A percentile compares a stretch with the other conserved stretches of the same genome.
phyloP scores from a whole-genome alignment of 345 rosid genomes.

The Euphorbia lathyris region DNA sequence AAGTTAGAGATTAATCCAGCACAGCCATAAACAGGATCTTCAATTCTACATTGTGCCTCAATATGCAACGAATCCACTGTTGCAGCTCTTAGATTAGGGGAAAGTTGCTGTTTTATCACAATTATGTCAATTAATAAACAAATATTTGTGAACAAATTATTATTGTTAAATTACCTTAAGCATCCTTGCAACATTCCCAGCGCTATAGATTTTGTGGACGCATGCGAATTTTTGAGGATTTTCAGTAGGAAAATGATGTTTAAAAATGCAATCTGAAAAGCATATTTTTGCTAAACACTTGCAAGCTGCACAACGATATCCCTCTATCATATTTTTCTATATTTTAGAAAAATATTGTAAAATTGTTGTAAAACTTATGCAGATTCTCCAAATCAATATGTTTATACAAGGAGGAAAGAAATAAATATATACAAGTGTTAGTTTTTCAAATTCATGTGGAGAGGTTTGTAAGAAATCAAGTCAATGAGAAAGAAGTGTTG shows the following conservation, averaged over 20 bases:
- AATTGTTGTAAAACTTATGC: too few species aligned
- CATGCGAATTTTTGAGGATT: conserved; percentile 53
- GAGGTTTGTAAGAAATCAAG: too few species aligned
- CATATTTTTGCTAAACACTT: conserved; percentile 66
- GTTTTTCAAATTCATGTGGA: too few species aligned
- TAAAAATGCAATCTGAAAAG: conserved; percentile 60
- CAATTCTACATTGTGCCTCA: conserved; percentile 54
- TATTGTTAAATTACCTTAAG: conserved; percentile 43
- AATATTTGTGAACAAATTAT: too few species aligned
- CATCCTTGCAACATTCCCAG: conserved; percentile 66
- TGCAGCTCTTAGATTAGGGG: conserved; percentile 34
- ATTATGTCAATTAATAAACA: background rate
- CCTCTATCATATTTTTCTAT: conserved; percentile 14
- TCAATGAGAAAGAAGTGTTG: too few species aligned
- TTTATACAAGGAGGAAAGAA: too few species aligned
- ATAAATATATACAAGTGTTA: too few species aligned
- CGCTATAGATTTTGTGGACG: conserved; percentile 68
- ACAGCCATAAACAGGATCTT: conserved; percentile 64
- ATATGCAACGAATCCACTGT: conserved; percentile 51
- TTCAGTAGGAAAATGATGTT: conserved; percentile 56
- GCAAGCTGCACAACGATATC: conserved; percentile 60
- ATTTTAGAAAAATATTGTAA: background rate
- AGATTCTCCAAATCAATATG: too few species aligned
- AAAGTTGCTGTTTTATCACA: conserved; percentile 34
- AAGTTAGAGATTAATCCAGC: conserved; percentile 43